Conservation (phyloP, 192 early-diverging fungal genomes). For the Podila epicladia region DNA sequence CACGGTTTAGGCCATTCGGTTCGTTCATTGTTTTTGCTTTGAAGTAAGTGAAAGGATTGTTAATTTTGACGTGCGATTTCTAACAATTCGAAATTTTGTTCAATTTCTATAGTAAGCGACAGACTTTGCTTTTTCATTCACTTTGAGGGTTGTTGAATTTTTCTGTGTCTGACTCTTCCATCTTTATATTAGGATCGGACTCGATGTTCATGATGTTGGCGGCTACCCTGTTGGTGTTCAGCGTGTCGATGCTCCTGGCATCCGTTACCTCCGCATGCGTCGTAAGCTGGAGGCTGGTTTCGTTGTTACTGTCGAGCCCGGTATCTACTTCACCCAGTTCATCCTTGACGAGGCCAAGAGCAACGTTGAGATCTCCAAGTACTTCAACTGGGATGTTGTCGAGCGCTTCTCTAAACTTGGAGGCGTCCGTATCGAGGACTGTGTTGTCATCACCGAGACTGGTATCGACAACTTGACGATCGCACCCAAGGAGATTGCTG, state of each 20-base stretch:
- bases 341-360: slow-evolving; percentile 71
- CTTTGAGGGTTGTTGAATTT: too few species aligned
- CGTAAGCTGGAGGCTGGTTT: slow-evolving; percentile 79
- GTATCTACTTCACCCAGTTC: slow-evolving; percentile 89
- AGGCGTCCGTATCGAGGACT: slow-evolving; percentile 94
- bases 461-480: slow-evolving; percentile 89
- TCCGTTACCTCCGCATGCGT: slow-evolving; percentile 74
- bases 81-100: too few species aligned
- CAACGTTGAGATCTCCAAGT: slow-evolving; percentile 64
- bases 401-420: slow-evolving; percentile 78
- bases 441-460: slow-evolving; percentile 82
- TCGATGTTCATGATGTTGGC: slow-evolving; percentile 93
- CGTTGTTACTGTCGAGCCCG: slow-evolving; percentile 95
- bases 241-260: slow-evolving; percentile 75
- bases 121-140: too few species aligned
- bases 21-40: too few species aligned
- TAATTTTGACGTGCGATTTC: too few species aligned
- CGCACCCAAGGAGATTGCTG: slow-evolving; percentile 82
- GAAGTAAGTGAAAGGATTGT: too few species aligned
- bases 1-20: too few species aligned
- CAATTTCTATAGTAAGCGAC: too few species aligned
- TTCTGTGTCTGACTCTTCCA: slow-evolving; percentile 39
- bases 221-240: slow-evolving; percentile 83
- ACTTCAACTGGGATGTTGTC: slow-evolving; percentile 76
- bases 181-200: slow-evolving; percentile 87